Evolutionary conservation across 257 asterid species (phyloP).

Genomic region (Rhazya stricta): DNA sequence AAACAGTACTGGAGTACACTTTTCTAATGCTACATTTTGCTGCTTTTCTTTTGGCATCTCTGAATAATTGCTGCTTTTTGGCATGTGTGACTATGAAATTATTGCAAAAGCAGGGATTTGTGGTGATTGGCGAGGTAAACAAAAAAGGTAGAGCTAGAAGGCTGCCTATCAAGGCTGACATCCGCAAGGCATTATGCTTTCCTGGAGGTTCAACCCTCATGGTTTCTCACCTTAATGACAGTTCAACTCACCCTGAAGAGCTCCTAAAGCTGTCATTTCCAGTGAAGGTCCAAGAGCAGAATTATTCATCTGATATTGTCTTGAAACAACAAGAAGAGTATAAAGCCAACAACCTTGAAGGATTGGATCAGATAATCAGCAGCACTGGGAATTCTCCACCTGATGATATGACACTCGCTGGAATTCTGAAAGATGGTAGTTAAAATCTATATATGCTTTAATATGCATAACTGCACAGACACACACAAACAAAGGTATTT

Average conservation of each 20-base stretch:
- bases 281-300: constrained; percentile 26
- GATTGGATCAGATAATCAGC: constrained; percentile 28
- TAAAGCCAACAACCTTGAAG: constrained; percentile 25
- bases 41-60: not conserved
- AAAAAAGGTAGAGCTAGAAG: constrained; percentile 64
- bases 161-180: constrained; percentile 70
- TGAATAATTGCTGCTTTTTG: not conserved
- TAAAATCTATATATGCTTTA: not conserved
- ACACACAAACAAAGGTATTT: not conserved
- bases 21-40: not conserved
- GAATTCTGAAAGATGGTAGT: constrained; percentile 31
- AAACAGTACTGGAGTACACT: not conserved
- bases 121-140: constrained; percentile 72
- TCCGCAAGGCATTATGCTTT: constrained; percentile 80
- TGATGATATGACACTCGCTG: constrained; percentile 24
- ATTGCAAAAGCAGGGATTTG: constrained; percentile 55
- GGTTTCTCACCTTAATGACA: constrained; percentile 56
- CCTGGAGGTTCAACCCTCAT: constrained; percentile 87
- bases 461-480: not conserved
- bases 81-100: not conserved
- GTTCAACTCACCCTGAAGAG: constrained; percentile 28
- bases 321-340: constrained; percentile 28
- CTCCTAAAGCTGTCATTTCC: constrained; percentile 30
- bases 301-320: constrained; percentile 15
- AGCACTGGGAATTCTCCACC: constrained; percentile 27